Evolutionary conservation across 805 yeast species (phyloP).

Genomic region (Zygosaccharomyces siamensis): DNA sequence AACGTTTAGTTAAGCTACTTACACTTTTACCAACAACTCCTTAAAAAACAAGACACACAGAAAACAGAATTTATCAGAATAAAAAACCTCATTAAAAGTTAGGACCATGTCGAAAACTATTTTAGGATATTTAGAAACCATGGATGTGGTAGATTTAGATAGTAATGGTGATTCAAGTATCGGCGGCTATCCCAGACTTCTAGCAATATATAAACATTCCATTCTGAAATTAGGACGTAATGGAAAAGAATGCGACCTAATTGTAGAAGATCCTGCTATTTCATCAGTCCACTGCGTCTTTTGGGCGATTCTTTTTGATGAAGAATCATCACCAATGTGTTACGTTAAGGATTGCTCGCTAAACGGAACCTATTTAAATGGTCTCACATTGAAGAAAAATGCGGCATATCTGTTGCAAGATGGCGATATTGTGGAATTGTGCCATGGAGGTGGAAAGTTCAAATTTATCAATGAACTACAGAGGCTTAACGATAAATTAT

Average conservation of each 20-base stretch:
- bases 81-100: neutral
- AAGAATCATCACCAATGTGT: conserved; percentile 41
- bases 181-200: conserved; percentile 12
- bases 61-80: neutral
- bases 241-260: conserved; percentile 30
- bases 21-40: neutral
- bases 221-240: conserved; percentile 44
- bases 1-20: neutral
- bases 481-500: conserved; percentile 11
- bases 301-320: conserved; percentile 50
- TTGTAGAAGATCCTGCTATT: conserved; percentile 37
- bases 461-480: conserved; percentile 7
- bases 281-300: conserved; percentile 46
- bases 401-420: conserved; percentile 35
- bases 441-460: conserved; percentile 14
- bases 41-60: neutral
- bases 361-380: conserved; percentile 49
- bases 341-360: conserved; percentile 48
- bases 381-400: conserved; percentile 29
- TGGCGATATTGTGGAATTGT: conserved; percentile 40
- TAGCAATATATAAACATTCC: conserved; percentile 29
- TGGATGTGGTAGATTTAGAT: conserved; percentile 7
- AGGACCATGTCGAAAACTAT: conserved; percentile 4
- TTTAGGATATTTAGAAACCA: conserved; percentile 23
- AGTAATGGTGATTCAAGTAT: conserved; percentile 2